Evolutionary conservation across 345 rosid genomes (phyloP).

Genomic region (Psidium friedrichsthalianum): DNA sequence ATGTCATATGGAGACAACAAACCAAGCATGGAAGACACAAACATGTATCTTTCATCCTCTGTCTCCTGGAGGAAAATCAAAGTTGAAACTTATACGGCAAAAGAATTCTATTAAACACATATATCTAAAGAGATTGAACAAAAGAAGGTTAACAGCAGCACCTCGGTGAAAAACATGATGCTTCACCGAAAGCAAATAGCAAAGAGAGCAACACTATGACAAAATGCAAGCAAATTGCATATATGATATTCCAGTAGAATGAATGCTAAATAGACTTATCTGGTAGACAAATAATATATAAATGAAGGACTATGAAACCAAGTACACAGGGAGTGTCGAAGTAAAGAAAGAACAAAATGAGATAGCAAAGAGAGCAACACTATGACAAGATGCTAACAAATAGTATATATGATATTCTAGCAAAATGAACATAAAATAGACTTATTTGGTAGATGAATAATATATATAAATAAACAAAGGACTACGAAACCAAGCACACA

Average conservation of each 20-base stretch:
- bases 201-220: not conserved
- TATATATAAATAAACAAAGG: not conserved
- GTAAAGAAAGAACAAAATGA: not conserved
- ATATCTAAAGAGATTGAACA: not conserved
- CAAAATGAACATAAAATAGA: not conserved
- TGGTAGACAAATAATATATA: not conserved
- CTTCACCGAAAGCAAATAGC: not conserved
- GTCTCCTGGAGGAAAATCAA: conserved; percentile 33
- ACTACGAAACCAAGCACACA: not conserved
- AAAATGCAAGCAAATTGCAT: not conserved
- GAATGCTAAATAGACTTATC: not conserved
- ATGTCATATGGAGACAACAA: conserved; percentile 72
- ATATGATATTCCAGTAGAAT: not conserved
- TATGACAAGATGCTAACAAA: not conserved
- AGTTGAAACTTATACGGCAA: not conserved
- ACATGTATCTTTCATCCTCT: conserved; percentile 76
- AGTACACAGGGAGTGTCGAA: not conserved
- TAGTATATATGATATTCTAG: not conserved
- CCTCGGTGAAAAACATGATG: not conserved
- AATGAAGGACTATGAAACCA: not conserved
- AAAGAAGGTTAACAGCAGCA: not conserved
- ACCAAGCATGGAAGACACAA: conserved; percentile 80
- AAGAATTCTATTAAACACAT: not conserved
- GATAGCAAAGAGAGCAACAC: too few species aligned
- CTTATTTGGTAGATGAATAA: not conserved